Percentiles rank a stretch among this genome's conserved stretches.
Evolutionary conservation across 1,139 yeast species (phyloP).

Genomic region (Casaregolazyma lundiana): DNA sequence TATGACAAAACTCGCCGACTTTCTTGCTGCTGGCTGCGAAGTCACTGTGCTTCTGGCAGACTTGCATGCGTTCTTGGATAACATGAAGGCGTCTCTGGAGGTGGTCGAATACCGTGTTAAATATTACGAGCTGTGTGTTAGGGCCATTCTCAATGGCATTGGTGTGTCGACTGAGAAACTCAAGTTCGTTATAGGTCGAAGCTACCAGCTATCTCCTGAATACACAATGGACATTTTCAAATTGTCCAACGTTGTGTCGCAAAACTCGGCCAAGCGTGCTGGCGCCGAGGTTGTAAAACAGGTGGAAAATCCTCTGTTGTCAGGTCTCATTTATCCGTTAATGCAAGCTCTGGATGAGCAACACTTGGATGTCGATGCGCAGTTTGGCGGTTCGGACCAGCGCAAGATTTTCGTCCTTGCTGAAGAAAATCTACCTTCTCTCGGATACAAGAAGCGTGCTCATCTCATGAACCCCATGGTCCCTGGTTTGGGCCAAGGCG

Average conservation of each 20-base stretch:
- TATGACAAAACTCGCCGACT: conserved; percentile 93
- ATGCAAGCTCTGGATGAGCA: conserved; percentile 99
- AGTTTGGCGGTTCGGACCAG: conserved; percentile 99
- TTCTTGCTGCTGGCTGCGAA: conserved; percentile 92
- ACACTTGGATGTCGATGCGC: conserved; percentile 82
- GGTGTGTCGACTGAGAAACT: conserved; percentile 89
- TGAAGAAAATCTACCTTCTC: conserved; percentile 79
- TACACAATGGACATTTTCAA: conserved; percentile 88
- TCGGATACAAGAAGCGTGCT: conserved; percentile 96
- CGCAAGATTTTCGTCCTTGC: conserved; percentile 96
- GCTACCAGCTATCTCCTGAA: conserved; percentile 72
- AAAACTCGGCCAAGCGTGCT: conserved; percentile 96
- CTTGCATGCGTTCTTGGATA: conserved; percentile 93
- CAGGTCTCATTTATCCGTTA: conserved; percentile 93
- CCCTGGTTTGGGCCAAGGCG: conserved; percentile 95
- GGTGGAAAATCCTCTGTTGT: conserved; percentile 85
- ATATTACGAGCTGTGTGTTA: conserved; percentile 79
- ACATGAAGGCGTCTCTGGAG: conserved; percentile 97
- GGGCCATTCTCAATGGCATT: conserved; percentile 77
- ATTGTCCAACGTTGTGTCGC: conserved; percentile 76
- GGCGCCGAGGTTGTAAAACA: conserved; percentile 99
- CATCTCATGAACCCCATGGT: conserved; percentile 99
- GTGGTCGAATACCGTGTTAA: conserved; percentile 83
- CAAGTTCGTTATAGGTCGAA: conserved; percentile 78
- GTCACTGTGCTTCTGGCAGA: conserved; percentile 94